A percentile compares a stretch with the other conserved stretches of the same genome.
Conservation (phyloP, 805 yeast genomes). For the Tetrapisispora fleetii region DNA sequence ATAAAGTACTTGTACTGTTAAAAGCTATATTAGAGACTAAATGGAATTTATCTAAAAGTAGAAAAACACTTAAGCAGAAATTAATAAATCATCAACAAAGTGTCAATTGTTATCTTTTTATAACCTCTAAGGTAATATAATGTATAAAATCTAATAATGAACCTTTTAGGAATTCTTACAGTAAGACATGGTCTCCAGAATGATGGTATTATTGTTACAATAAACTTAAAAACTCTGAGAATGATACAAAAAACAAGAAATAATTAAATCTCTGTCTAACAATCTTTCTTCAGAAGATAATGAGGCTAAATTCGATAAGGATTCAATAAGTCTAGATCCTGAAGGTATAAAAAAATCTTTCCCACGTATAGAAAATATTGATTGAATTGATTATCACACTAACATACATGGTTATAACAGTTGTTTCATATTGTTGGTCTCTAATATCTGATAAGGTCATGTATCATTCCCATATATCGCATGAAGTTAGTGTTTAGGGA, state of each 20-base stretch:
- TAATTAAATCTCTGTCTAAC: background rate
- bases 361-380: conserved; percentile 45
- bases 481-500: conserved; percentile 46
- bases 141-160: too few relatives aligned
- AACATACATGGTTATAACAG: conserved; percentile 51
- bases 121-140: too few relatives aligned
- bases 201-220: too few relatives aligned
- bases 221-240: too few relatives aligned
- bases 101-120: too few relatives aligned
- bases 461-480: conserved; percentile 39
- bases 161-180: too few relatives aligned
- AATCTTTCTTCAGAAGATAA: conserved; percentile 1
- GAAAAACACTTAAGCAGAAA: too few relatives aligned
- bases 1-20: too few relatives aligned
- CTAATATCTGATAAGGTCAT: conserved; percentile 46
- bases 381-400: conserved; percentile 44
- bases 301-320: conserved; percentile 25
- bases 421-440: conserved; percentile 62
- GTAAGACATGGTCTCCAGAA: too few relatives aligned
- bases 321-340: conserved; percentile 9
- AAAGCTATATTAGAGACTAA: too few relatives aligned
- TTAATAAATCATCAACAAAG: too few relatives aligned
- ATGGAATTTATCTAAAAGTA: too few relatives aligned
- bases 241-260: background rate
- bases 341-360: conserved; percentile 29